Percentiles rank a stretch among this genome's conserved stretches.
Conservation (phyloP, 352 stramenopile genomes). For the Globisporangium yorkense region DNA sequence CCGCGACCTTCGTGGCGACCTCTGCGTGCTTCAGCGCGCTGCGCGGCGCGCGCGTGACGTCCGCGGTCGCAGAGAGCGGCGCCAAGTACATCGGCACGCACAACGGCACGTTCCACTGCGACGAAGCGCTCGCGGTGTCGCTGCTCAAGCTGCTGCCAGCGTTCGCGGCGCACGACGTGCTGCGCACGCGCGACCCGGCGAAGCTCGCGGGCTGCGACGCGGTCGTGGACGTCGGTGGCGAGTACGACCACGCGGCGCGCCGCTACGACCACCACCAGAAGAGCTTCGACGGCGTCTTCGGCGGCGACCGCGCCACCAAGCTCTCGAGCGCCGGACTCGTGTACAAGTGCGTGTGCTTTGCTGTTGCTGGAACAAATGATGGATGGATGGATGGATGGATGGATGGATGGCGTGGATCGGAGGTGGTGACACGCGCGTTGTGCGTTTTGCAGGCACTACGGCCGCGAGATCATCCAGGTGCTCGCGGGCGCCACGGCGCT, state of each 20-base stretch:
- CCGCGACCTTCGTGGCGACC: conserved; percentile 55
- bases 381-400: neutral
- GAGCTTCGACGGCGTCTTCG: conserved; percentile 85
- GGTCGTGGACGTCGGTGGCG: conserved; percentile 96
- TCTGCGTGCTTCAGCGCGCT: conserved; percentile 60
- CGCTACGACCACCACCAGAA: conserved; percentile 99
- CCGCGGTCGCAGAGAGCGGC: conserved; percentile 24
- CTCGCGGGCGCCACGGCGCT: conserved; percentile 40
- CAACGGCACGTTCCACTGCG: conserved; percentile 97
- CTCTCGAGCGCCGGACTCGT: conserved; percentile 95
- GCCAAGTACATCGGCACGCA: conserved; percentile 94
- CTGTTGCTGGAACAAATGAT: neutral
- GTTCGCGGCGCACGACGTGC: conserved; percentile 78
- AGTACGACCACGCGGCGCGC: conserved; percentile 87
- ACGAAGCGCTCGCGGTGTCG: conserved; percentile 96
- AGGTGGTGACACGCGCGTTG: neutral
- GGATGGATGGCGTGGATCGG: too few species aligned
- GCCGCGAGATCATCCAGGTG: conserved; percentile 91
- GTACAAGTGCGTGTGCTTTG: conserved; percentile 78
- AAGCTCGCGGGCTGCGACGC: conserved; percentile 92
- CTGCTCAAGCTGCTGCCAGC: conserved; percentile 94
- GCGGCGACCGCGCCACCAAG: conserved; percentile 77
- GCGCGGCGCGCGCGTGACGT: conserved; percentile 45
- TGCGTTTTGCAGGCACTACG: conserved; percentile 84
- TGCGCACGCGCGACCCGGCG: conserved; percentile 87